These are phyloP conservation scores for Chenopodium formosanum DNA, from an alignment of 148 eudicot species.

Conservation along the genomic window DNA sequence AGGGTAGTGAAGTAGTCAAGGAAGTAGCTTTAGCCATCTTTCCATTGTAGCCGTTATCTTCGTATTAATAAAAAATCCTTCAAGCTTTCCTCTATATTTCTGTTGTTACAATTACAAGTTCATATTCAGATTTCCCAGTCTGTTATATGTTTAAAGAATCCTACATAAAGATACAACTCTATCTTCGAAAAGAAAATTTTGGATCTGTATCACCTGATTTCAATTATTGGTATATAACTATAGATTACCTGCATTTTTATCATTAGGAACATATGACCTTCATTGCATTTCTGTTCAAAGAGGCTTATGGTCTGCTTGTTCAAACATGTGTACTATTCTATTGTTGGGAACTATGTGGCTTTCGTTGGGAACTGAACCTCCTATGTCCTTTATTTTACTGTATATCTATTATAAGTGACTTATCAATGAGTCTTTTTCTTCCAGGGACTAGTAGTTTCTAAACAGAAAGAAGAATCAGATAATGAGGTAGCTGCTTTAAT, in stretches of 20 bases:
- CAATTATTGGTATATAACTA: background rate
- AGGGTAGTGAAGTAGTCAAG: no score
- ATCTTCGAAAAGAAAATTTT: no score
- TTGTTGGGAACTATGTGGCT: background rate
- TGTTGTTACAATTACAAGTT: no score
- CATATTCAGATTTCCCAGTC: no score
- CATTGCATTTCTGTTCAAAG: no score
- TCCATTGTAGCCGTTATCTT: no score
- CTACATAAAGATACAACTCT: background rate
- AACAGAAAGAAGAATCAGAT: constrained; percentile 37
- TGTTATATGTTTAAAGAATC: background rate
- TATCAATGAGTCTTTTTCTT: constrained; percentile 6
- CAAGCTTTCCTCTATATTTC: no score
- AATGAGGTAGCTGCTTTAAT: constrained; percentile 16
- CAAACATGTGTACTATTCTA: no score
- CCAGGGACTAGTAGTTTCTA: constrained; percentile 76
- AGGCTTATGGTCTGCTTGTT: no score
- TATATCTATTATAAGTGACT: background rate
- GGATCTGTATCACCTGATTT: background rate
- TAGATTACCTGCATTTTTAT: background rate
- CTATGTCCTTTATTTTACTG: no score
- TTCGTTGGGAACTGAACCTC: background rate
- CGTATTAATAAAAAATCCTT: no score
- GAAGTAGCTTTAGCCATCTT: no score
- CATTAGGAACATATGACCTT: background rate